These are phyloP conservation scores for Plasmodium coatneyi DNA, from an alignment of 169 alveolate genomes.

Conservation along the genomic window DNA sequence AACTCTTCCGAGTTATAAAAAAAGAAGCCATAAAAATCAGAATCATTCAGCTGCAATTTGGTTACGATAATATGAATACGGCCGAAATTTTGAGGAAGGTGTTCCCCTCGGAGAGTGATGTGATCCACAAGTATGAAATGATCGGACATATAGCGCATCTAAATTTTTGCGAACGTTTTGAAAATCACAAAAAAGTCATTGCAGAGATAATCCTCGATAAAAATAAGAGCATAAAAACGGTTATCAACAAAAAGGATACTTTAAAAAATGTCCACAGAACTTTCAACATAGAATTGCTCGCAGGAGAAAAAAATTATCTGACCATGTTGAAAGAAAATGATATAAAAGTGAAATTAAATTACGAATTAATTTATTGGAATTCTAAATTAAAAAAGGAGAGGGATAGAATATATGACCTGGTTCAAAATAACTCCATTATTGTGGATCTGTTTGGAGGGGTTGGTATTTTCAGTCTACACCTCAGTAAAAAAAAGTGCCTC, in stretches of 20 bases:
- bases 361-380: constrained; percentile 89
- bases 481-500: constrained; percentile 88
- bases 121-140: constrained; percentile 89
- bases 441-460: constrained; percentile 93
- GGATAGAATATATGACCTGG: constrained; percentile 71
- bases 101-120: constrained; percentile 81
- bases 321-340: constrained; percentile 86
- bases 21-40: constrained; percentile 19
- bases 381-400: constrained; percentile 84
- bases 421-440: constrained; percentile 29
- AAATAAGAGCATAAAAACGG: constrained; percentile 88
- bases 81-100: constrained; percentile 80
- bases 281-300: constrained; percentile 90
- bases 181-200: constrained; percentile 86
- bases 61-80: constrained; percentile 70
- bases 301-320: constrained; percentile 88
- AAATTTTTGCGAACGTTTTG: constrained; percentile 87
- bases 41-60: constrained; percentile 22
- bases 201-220: constrained; percentile 90
- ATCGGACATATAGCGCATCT: constrained; percentile 94
- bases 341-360: constrained; percentile 80
- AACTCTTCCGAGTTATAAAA: constrained; percentile 23
- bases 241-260: constrained; percentile 88
- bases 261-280: constrained; percentile 88
- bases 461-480: constrained; percentile 90